Evolutionary conservation across 2,329 filamentous ascomycete species (phyloP).

Genomic region (Colletotrichum sp.): DNA sequence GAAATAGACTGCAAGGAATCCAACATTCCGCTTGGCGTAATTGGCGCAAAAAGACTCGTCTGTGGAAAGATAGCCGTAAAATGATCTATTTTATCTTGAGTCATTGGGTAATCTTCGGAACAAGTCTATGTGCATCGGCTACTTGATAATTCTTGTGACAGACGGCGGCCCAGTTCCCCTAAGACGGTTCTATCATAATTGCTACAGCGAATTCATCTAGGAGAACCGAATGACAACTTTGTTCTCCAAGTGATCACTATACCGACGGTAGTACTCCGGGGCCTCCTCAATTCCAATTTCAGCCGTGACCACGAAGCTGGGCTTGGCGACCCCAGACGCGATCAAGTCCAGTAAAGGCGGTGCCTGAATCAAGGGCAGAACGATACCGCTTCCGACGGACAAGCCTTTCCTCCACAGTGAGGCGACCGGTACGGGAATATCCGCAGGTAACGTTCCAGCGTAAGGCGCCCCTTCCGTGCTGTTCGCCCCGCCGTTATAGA

Average conservation of each 20-base stretch:
- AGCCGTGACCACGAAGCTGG: background rate
- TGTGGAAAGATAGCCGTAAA: background rate
- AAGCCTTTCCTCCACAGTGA: constrained; percentile 19
- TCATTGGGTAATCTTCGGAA: no score
- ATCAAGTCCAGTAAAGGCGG: background rate
- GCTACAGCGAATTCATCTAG: constrained; percentile 32
- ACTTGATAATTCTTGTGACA: background rate
- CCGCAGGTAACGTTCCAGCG: background rate
- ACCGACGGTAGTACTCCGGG: background rate
- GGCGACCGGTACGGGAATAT: constrained; percentile 21
- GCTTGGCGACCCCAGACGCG: background rate
- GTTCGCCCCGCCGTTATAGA: constrained; percentile 16
- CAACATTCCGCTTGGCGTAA: background rate
- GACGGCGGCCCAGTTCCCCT: no score
- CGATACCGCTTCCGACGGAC: background rate
- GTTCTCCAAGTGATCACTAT: background rate
- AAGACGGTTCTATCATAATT: background rate
- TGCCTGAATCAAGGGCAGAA: background rate
- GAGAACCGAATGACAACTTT: constrained; percentile 42
- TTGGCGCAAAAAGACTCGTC: background rate
- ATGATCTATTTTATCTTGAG: background rate
- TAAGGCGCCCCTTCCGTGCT: constrained; percentile 15
- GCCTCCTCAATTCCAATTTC: background rate
- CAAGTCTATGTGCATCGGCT: background rate
- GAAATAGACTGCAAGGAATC: background rate